Evolutionary conservation across 2,329 filamentous ascomycete genomes (phyloP).

Genomic region (Xylaria sp.): DNA sequence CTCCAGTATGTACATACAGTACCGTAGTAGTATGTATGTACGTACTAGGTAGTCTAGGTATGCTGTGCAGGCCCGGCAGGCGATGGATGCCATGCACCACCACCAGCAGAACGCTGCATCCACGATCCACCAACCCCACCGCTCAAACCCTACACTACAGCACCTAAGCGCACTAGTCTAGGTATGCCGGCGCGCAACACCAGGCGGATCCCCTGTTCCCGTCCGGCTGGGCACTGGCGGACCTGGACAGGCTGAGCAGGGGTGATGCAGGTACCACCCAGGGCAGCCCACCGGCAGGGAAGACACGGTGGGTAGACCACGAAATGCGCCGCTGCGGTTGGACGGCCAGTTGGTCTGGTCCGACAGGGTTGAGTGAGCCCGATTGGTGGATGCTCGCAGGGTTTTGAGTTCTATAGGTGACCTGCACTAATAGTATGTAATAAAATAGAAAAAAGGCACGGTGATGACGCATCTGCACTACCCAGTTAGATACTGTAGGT

Average conservation of each 20-base stretch:
- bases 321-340: conserved; percentile 26
- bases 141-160: conserved; percentile 19
- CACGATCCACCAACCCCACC: conserved; percentile 24
- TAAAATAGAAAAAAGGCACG: not conserved
- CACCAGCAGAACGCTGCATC: too few species aligned
- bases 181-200: conserved; percentile 21
- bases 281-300: conserved; percentile 17
- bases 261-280: conserved; percentile 34
- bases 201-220: conserved; percentile 38
- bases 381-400: conserved; percentile 12
- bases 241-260: conserved; percentile 26
- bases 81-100: conserved; percentile 24
- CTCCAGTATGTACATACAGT: not conserved
- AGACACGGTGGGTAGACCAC: conserved; percentile 14
- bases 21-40: not conserved
- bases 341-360: conserved; percentile 15
- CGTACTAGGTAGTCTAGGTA: conserved; percentile 1
- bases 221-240: conserved; percentile 35
- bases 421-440: conserved; percentile 5
- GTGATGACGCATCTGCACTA: not conserved
- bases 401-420: conserved; percentile 3
- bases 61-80: conserved; percentile 17
- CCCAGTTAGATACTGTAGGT: not conserved
- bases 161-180: not conserved
- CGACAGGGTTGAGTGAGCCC: conserved; percentile 1